A percentile compares a stretch with the other conserved stretches of the same genome.
Evolutionary conservation across 164 flowering plant species (phyloP).

Genomic region (Tetracentron sinense): DNA sequence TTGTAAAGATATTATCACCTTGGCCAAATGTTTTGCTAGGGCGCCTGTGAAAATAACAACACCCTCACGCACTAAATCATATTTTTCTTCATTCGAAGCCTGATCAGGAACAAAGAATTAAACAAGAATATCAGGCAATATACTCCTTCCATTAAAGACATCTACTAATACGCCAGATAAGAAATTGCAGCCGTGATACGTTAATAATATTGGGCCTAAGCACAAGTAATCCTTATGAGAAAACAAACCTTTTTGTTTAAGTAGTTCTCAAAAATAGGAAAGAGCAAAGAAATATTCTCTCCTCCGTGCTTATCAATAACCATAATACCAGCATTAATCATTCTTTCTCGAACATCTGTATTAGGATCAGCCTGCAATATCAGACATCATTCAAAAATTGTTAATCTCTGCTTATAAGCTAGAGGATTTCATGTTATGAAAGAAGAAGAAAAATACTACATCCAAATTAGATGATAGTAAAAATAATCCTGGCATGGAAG

Average conservation of each 20-base stretch:
- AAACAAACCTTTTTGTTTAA: conserved; percentile 75
- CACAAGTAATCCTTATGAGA: neutral
- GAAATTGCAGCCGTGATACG: neutral
- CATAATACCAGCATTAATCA: conserved; percentile 94
- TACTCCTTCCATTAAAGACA: neutral
- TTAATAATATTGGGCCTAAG: neutral
- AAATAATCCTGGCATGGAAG: neutral
- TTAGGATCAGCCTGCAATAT: conserved; percentile 86
- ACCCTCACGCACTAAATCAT: conserved; percentile 97
- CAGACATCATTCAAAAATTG: neutral
- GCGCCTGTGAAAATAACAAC: conserved; percentile 98
- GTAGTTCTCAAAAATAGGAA: conserved; percentile 98
- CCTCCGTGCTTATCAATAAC: conserved; percentile 92
- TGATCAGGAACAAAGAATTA: conserved; percentile 23
- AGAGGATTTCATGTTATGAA: neutral
- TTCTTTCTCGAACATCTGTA: conserved; percentile 93
- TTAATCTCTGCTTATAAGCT: neutral
- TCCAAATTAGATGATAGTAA: neutral
- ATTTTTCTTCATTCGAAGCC: conserved; percentile 90
- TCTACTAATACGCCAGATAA: neutral
- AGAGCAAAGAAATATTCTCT: conserved; percentile 85
- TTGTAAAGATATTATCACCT: conserved; percentile 41
- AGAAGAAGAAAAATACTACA: neutral
- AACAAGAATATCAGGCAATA: conserved; percentile 2
- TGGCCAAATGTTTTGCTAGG: conserved; percentile 82